phyloP scores from a whole-genome alignment of 495 filamentous ascomycete species.

The Diplogelasinospora grovesii region DNA sequence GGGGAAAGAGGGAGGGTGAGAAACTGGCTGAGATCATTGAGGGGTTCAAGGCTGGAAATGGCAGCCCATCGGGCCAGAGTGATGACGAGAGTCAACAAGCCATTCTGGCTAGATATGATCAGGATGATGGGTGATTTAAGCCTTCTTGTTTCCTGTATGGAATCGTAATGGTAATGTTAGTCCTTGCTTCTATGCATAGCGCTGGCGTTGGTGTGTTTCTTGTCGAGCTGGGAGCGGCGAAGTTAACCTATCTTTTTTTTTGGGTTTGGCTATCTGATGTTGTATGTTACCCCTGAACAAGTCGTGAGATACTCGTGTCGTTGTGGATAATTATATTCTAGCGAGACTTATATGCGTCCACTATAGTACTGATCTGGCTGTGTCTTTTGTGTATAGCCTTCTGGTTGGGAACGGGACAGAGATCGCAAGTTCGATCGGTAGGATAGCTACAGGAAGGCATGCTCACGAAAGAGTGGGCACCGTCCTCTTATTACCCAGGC shows the following conservation, averaged over 20 bases:
- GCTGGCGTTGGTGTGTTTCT: slow-evolving; percentile 29
- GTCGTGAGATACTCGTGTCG: too few species aligned
- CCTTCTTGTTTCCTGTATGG: background rate
- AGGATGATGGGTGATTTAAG: slow-evolving; percentile 13
- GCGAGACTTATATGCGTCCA: too few species aligned
- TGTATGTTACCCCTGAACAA: too few species aligned
- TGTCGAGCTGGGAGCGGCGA: background rate
- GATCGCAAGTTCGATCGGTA: too few species aligned
- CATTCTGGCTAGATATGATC: slow-evolving; percentile 30
- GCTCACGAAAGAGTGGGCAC: too few species aligned
- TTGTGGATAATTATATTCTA: too few species aligned
- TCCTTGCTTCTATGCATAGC: slow-evolving; percentile 30
- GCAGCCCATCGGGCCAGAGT: slow-evolving; percentile 10
- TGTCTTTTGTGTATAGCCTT: too few species aligned
- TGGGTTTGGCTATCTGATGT: too few species aligned
- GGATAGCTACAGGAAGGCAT: too few species aligned
- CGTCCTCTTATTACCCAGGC: too few species aligned
- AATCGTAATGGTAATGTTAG: background rate
- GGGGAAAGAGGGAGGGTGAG: slow-evolving; percentile 72
- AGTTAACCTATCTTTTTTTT: background rate
- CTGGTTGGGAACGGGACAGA: too few species aligned
- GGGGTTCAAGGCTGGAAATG: slow-evolving; percentile 33
- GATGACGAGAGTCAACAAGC: slow-evolving; percentile 23
- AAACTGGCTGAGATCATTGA: slow-evolving; percentile 64
- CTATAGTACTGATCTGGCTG: too few species aligned